A percentile compares a stretch with the other conserved stretches of the same genome.
Evolutionary conservation across 2,329 filamentous ascomycete species (phyloP).

Genomic region (Aspergillus fijiensis): DNA sequence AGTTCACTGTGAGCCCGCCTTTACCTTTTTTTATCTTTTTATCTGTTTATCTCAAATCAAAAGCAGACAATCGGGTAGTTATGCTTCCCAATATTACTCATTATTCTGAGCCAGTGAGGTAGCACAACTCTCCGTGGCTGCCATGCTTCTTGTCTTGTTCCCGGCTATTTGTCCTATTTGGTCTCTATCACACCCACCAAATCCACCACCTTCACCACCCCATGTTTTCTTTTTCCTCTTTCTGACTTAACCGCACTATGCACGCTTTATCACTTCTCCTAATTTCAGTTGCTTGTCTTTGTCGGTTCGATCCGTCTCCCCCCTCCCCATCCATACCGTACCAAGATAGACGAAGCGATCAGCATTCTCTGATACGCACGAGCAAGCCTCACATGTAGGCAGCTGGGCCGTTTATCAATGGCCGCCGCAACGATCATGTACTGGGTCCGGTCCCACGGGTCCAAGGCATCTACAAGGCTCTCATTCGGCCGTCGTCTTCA

Average conservation of each 20-base stretch:
- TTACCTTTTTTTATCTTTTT: background rate
- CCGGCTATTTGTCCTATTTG: conserved; percentile 17
- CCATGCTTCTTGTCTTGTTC: conserved; percentile 34
- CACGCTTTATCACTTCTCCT: conserved; percentile 1
- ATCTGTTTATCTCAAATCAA: background rate
- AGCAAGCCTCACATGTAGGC: conserved; percentile 15
- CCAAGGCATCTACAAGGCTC: conserved; percentile 2
- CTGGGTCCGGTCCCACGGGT: conserved; percentile 17
- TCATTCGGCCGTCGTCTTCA: background rate
- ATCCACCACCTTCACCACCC: background rate
- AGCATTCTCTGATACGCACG: conserved; percentile 8
- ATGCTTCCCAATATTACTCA: conserved; percentile 14
- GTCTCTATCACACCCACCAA: background rate
- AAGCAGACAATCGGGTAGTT: conserved; percentile 4
- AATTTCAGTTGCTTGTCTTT: background rate
- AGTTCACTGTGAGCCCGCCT: conserved; percentile 3
- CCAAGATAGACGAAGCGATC: background rate
- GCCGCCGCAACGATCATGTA: conserved; percentile 8
- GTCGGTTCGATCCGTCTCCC: background rate
- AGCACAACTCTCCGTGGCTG: conserved; percentile 31
- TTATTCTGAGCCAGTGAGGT: conserved; percentile 21
- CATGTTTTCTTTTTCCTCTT: background rate
- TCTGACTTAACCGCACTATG: conserved; percentile 16
- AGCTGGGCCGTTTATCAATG: conserved; percentile 19
- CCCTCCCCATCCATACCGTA: background rate